These are phyloP conservation scores for Tetrahymena thermophila DNA, from an alignment of 73 alveolate species.

Conservation along the genomic window DNA sequence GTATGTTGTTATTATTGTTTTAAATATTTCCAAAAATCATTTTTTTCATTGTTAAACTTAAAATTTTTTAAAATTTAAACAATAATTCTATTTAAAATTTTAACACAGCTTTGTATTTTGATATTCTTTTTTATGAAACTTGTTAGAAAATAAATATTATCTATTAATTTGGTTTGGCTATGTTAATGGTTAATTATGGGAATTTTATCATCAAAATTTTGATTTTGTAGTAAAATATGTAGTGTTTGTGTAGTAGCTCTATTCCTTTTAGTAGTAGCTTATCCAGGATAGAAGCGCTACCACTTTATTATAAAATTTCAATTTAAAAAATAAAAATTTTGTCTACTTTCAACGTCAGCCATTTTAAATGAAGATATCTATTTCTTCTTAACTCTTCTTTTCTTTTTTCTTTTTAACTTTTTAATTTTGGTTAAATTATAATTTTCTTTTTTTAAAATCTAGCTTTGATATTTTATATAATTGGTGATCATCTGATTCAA, in stretches of 20 bases:
- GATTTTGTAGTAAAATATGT: not conserved
- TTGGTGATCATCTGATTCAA: not conserved
- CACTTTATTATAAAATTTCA: not conserved
- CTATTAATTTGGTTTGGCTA: not conserved
- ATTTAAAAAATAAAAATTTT: not conserved
- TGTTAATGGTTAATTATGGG: not conserved
- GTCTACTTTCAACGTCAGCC: slow-evolving; percentile 3
- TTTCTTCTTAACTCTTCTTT: not conserved
- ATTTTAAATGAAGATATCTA: not conserved
- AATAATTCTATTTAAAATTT: too few species aligned
- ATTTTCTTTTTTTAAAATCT: not conserved
- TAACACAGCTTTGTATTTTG: not conserved
- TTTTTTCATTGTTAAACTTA: too few species aligned
- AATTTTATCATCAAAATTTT: not conserved
- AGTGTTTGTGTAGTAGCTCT: not conserved
- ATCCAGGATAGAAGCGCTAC: not conserved
- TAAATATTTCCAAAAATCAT: too few species aligned
- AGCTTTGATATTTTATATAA: not conserved
- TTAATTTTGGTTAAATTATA: not conserved
- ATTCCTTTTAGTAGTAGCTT: not conserved
- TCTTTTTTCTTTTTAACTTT: not conserved
- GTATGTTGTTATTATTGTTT: not conserved
- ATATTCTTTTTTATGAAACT: not conserved
- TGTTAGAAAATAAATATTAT: too few species aligned
- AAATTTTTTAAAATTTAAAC: not conserved